Percentiles rank a stretch among this genome's conserved stretches.
Evolutionary conservation across 371 early-diverging fungal genomes (phyloP).

Genomic region (Entomophthora muscae): DNA sequence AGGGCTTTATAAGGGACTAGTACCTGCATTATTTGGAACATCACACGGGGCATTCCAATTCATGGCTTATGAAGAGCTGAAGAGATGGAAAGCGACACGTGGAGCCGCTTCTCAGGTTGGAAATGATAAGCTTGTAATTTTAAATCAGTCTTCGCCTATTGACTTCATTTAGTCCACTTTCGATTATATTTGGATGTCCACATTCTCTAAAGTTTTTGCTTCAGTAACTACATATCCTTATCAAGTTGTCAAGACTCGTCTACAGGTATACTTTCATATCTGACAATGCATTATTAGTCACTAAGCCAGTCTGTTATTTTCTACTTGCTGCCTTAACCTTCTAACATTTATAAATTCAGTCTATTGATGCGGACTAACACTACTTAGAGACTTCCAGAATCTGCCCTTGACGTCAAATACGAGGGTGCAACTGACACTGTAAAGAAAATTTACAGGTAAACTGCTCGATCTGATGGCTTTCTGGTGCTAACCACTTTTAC

Average conservation of each 20-base stretch:
- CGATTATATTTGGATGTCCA: constrained; percentile 75
- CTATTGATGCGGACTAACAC: too few relatives aligned
- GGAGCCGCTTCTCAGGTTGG: background rate
- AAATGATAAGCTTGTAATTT: background rate
- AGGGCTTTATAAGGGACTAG: constrained; percentile 72
- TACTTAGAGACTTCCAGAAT: constrained; percentile 7
- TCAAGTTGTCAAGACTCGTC: constrained; percentile 74
- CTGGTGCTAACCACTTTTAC: background rate
- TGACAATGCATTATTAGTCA: constrained; percentile 8
- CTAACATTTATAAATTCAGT: background rate
- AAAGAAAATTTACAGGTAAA: constrained; percentile 37
- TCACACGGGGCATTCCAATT: constrained; percentile 93
- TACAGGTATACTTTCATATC: constrained; percentile 35
- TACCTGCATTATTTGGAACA: constrained; percentile 77
- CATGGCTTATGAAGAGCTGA: constrained; percentile 91
- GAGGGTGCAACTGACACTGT: constrained; percentile 50
- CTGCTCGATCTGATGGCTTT: background rate
- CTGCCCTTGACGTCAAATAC: constrained; percentile 25
- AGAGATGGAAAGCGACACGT: constrained; percentile 30
- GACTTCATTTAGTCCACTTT: constrained; percentile 20
- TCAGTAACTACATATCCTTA: constrained; percentile 83
- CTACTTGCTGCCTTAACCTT: background rate
- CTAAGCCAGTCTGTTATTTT: background rate
- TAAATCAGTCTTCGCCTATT: background rate
- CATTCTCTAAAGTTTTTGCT: constrained; percentile 73